Evolutionary conservation across 2,329 filamentous ascomycete species (phyloP), one percentile per base, ranked within the genome.

Genomic region (Sporothrix globosa): DNA sequence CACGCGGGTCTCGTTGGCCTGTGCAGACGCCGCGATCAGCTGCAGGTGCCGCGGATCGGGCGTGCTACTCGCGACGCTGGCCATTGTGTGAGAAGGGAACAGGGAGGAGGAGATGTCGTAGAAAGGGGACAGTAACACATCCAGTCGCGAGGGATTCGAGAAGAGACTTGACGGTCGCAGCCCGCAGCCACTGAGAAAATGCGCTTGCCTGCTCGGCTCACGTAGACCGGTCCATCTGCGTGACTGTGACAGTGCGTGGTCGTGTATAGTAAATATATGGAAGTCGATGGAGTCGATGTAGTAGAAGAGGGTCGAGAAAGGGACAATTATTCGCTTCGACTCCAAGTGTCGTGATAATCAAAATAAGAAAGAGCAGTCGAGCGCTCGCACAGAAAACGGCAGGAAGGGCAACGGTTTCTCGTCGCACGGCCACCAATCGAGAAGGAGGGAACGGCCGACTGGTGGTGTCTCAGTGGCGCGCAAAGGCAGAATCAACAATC

Each of bases 41-140:
- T 77, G 76, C 48, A 80, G 74, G 69, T 81, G 79, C 70, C 79
- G 79, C 72, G 75, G 76, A 39, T 81, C 80, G 21, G 78, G 79
- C 52, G 78, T 76, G 71, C 77, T 81, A 76, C 79, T 81, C 53
- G 79, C 78, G 39, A 81, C 73, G 72, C 80, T 81, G 63, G 70
- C 69, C 70, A 71, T 71, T 21, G 63, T 39, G 4, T 39, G 52
- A n/a, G 46, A 13, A 13, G 30, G 46, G 4, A 14, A 17, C 48
- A 6, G 30, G 44, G 3, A 24, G 34, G 6, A 46, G 30, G 19
- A 21, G 4, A 6, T 44, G 53, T 67, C 53, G 27, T 30, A 21
- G 19, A 50, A n/a, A 21, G 48, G 48, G n/a, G 21, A 27, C 14
- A n/a, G 21, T 27, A n/a, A 2, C 21, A 24, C n/a, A 14, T 54